These are phyloP conservation scores for Chlamydomonas schloesseri DNA, from an alignment of 139 green algal genomes.

Conservation along the genomic window DNA sequence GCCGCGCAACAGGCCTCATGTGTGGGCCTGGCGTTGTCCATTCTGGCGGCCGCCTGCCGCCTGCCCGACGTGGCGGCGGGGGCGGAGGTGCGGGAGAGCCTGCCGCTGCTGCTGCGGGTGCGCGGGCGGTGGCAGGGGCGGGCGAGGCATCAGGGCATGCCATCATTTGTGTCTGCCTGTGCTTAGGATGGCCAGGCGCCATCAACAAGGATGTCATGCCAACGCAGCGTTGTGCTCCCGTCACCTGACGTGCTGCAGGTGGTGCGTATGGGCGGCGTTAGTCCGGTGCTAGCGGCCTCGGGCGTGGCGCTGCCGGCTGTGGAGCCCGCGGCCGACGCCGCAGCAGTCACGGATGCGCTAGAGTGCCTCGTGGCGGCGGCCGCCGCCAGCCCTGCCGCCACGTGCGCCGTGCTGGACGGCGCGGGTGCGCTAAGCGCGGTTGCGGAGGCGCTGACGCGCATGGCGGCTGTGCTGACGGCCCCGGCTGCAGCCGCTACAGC, in stretches of 20 bases:
- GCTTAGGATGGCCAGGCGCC: too few relatives aligned
- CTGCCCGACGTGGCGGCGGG: slow-evolving; percentile 62
- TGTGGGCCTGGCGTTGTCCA: slow-evolving; percentile 57
- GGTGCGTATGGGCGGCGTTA: background rate
- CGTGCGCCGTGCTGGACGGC: slow-evolving; percentile 25
- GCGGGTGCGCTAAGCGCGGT: slow-evolving; percentile 43
- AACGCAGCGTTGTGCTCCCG: background rate
- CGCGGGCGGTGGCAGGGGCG: background rate
- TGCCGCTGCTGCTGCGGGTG: slow-evolving; percentile 68
- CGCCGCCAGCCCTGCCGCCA: slow-evolving; percentile 8
- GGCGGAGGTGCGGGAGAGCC: slow-evolving; percentile 49
- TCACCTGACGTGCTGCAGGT: background rate
- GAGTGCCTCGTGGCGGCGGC: slow-evolving; percentile 62
- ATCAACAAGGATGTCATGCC: too few relatives aligned
- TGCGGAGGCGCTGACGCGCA: slow-evolving; percentile 48
- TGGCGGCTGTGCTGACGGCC: slow-evolving; percentile 24
- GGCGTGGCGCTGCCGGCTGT: background rate
- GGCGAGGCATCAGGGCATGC: too few relatives aligned
- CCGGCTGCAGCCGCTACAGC: background rate
- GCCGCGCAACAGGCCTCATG: slow-evolving; percentile 32
- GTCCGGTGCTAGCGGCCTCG: too few relatives aligned
- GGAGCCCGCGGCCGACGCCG: slow-evolving; percentile 15
- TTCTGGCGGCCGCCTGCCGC: slow-evolving; percentile 61
- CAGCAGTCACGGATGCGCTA: slow-evolving; percentile 64
- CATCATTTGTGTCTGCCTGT: too few relatives aligned